Percentiles rank a stretch among this genome's conserved stretches.
Conservation (phyloP, 2,329 filamentous ascomycete genomes). For the Alternaria hordeiaustralica region DNA sequence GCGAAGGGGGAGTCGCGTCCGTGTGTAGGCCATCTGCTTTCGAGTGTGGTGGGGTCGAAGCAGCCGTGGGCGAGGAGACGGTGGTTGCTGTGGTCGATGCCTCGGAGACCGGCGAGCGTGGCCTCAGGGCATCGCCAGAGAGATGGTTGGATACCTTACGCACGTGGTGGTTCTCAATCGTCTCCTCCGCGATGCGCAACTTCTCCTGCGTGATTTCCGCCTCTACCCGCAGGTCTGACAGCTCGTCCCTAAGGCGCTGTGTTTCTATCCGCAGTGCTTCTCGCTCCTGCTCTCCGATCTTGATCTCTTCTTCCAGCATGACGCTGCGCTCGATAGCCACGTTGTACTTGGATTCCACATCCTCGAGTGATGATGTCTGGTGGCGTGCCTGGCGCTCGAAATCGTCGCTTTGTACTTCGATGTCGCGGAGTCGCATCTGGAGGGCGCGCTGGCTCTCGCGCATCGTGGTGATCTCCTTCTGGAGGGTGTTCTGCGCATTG, state of each 20-base stretch:
- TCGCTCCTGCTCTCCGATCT: constrained; percentile 87
- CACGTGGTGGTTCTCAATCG: constrained; percentile 57
- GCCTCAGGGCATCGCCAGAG: constrained; percentile 56
- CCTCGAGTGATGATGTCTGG: constrained; percentile 93
- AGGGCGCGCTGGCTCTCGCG: constrained; percentile 83
- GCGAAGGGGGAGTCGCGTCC: constrained; percentile 86
- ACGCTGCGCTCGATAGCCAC: constrained; percentile 89
- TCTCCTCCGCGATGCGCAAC: constrained; percentile 72
- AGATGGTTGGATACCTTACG: constrained; percentile 59
- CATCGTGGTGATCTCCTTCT: constrained; percentile 94
- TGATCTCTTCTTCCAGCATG: constrained; percentile 94
- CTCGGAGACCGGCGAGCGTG: constrained; percentile 76
- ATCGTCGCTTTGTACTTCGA: constrained; percentile 97
- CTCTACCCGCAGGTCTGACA: constrained; percentile 93
- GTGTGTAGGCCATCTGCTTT: constrained; percentile 70
- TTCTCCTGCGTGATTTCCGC: constrained; percentile 94
- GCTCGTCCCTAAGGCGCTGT: constrained; percentile 86
- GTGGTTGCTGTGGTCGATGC: constrained; percentile 78
- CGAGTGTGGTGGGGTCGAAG: constrained; percentile 78
- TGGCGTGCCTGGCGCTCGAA: constrained; percentile 96
- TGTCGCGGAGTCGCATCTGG: constrained; percentile 85
- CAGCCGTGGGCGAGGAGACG: constrained; percentile 88
- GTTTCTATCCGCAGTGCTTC: constrained; percentile 88
- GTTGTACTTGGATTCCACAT: constrained; percentile 97
- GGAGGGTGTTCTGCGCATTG: constrained; percentile 80